phyloP scores from a whole-genome alignment of 75 land plant species.

The Pinus tabuliformis region DNA sequence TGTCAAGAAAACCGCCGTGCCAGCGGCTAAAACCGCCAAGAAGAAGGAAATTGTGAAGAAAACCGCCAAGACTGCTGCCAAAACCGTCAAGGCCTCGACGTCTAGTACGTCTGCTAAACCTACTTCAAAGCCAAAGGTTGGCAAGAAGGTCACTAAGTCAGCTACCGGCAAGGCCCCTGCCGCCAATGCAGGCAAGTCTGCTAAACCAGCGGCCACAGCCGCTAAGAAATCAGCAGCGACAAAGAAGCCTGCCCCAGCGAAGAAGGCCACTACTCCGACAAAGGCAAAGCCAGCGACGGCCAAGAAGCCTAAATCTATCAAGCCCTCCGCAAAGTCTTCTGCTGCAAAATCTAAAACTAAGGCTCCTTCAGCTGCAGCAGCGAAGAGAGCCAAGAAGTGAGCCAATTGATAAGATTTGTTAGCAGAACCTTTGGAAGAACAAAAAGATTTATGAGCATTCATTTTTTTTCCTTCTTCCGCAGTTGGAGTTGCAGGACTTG shows the following conservation, averaged over 20 bases:
- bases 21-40: constrained; percentile 5
- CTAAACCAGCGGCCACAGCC: too few species aligned
- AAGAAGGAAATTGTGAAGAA: too few species aligned
- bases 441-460: too few species aligned
- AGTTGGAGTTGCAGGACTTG: too few species aligned
- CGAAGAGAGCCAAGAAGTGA: not conserved
- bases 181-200: not conserved
- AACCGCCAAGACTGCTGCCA: not conserved
- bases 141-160: too few species aligned
- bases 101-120: not conserved
- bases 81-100: not conserved
- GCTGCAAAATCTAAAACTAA: not conserved
- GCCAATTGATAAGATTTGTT: too few species aligned
- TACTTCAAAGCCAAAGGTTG: not conserved
- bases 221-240: not conserved
- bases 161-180: not conserved
- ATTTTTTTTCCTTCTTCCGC: too few species aligned
- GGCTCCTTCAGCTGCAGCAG: not conserved
- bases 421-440: too few species aligned
- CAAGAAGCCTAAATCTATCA: not conserved
- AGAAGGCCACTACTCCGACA: not conserved
- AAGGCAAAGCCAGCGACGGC: not conserved
- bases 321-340: not conserved
- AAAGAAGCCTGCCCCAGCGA: not conserved
- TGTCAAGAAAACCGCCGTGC: constrained; percentile 9